Evolutionary conservation across 768 basidiomycete genomes (phyloP).

Genomic region (Russula griseocarnosa): DNA sequence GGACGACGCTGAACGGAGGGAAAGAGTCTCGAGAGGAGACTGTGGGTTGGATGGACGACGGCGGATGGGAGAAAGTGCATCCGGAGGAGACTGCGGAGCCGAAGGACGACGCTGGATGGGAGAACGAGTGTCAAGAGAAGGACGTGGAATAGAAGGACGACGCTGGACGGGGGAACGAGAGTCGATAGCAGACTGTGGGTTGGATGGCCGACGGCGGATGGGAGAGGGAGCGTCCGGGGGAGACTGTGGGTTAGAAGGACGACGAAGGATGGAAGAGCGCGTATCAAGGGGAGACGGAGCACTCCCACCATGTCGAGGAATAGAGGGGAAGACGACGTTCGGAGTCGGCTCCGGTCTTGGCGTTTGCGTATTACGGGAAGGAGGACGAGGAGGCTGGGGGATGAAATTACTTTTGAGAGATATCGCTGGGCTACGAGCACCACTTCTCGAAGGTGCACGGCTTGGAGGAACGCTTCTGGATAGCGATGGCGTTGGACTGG

Average conservation of each 20-base stretch:
- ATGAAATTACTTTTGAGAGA: not conserved
- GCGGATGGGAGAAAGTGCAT: not conserved
- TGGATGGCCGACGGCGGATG: slow-evolving; percentile 8
- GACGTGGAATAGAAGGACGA: not conserved
- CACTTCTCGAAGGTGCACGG: slow-evolving; percentile 6
- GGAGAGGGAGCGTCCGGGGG: slow-evolving; percentile 12
- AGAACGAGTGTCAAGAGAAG: slow-evolving; percentile 13
- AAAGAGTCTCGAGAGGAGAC: not conserved
- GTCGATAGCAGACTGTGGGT: slow-evolving; percentile 9
- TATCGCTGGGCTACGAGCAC: slow-evolving; percentile 4
- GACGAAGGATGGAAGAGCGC: not conserved
- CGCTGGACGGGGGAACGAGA: not conserved
- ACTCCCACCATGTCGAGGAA: slow-evolving; percentile 8
- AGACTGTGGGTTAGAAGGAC: slow-evolving; percentile 6
- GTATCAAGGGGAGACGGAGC: slow-evolving; percentile 9
- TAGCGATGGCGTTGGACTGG: not conserved
- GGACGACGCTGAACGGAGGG: not conserved
- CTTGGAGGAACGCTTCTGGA: slow-evolving; percentile 7
- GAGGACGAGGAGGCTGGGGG: not conserved
- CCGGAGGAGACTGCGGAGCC: slow-evolving; percentile 9
- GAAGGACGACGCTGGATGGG: slow-evolving; percentile 17
- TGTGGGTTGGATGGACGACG: slow-evolving; percentile 19
- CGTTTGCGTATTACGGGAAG: slow-evolving; percentile 8
- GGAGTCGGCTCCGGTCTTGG: not conserved
- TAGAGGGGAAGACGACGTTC: not conserved